phyloP scores from a whole-genome alignment of 176 grass and related monocot species.

The Carex cristatella region DNA sequence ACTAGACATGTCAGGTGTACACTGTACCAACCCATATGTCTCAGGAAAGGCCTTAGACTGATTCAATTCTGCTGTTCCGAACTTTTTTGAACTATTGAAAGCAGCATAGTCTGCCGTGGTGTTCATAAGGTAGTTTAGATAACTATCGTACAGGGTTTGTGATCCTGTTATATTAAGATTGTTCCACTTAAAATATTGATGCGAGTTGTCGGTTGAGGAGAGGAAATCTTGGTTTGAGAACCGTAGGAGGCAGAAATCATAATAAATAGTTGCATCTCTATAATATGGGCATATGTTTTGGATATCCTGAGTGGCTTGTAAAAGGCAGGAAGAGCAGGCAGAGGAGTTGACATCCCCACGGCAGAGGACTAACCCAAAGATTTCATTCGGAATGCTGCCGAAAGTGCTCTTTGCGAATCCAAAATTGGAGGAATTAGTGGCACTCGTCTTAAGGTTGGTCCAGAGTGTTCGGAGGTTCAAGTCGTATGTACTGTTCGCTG shows the following conservation, averaged over 20 bases:
- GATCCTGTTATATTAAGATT: neutral
- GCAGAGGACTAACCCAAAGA: constrained; percentile 40
- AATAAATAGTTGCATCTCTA: constrained; percentile 26
- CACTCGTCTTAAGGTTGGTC: neutral
- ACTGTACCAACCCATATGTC: neutral
- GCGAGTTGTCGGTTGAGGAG: neutral
- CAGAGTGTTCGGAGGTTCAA: constrained; percentile 30
- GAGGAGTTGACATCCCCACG: constrained; percentile 44
- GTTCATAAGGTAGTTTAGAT: neutral
- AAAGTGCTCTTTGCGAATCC: constrained; percentile 13
- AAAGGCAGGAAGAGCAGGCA: constrained; percentile 34
- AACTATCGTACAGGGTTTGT: neutral
- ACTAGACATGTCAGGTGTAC: neutral
- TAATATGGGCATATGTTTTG: constrained; percentile 25
- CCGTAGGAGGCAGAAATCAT: constrained; percentile 37
- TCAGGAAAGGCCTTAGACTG: neutral
- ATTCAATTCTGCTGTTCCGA: neutral
- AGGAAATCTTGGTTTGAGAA: constrained; percentile 45
- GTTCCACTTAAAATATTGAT: neutral
- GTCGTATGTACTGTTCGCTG: neutral
- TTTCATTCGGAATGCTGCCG: constrained; percentile 23
- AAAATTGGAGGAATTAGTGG: neutral
- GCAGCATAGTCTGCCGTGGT: neutral
- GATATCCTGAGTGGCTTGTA: constrained; percentile 15
- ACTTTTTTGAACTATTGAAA: neutral